Percentiles rank a stretch among this genome's conserved stretches.
Evolutionary conservation across 495 filamentous ascomycete species (phyloP).

Genomic region (Penicillium bovifimosum): DNA sequence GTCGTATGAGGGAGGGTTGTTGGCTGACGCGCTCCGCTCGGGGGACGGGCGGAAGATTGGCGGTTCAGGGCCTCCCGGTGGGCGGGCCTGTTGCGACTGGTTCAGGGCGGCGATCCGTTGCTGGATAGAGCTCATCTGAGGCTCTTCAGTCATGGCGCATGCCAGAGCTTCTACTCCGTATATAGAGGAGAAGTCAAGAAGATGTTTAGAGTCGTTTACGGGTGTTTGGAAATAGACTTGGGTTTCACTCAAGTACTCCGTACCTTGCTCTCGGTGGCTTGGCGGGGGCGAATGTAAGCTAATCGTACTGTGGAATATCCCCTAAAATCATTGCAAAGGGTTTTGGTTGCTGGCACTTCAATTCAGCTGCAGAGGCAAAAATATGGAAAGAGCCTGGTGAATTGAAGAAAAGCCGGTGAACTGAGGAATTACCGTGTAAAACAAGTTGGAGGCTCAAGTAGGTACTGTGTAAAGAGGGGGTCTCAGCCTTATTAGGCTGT

Average conservation of each 20-base stretch:
- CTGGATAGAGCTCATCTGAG: conserved; percentile 48
- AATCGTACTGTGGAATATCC: background rate
- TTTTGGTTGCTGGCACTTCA: too few species aligned
- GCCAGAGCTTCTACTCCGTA: background rate
- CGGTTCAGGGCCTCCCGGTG: conserved; percentile 16
- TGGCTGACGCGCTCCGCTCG: conserved; percentile 42
- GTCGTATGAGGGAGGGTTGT: conserved; percentile 38
- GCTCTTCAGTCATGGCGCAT: conserved; percentile 30
- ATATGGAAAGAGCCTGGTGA: background rate
- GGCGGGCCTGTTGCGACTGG: conserved; percentile 47
- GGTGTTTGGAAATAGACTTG: background rate
- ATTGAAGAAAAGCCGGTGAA: background rate
- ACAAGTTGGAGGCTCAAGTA: background rate
- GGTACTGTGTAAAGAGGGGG: conserved; percentile 5
- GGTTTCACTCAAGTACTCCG: conserved; percentile 4
- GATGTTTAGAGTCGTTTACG: background rate
- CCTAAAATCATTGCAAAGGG: background rate
- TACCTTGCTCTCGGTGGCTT: conserved; percentile 11
- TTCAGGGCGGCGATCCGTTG: conserved; percentile 57
- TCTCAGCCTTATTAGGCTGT: background rate
- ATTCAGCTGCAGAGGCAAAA: background rate
- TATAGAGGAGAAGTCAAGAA: background rate
- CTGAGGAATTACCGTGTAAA: too few species aligned
- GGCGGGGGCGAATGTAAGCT: conserved; percentile 15
- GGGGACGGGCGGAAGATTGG: conserved; percentile 29